Conservation (phyloP, 2,329 filamentous ascomycete genomes). For the Chrysoporthe austroafricana region DNA sequence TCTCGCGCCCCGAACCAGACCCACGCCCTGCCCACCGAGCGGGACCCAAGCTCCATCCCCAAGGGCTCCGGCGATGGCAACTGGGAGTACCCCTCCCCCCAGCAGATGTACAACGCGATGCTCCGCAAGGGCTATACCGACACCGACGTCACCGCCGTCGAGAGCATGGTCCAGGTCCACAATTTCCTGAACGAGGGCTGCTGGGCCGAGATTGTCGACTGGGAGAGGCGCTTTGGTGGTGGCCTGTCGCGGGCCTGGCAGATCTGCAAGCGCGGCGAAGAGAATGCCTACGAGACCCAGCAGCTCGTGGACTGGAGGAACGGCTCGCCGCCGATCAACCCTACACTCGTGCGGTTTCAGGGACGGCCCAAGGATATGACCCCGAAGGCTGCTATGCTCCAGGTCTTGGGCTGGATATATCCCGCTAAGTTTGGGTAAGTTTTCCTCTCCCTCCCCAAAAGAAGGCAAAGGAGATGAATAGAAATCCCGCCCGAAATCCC, state of each 20-base stretch:
- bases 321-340: conserved; percentile 53
- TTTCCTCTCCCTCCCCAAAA: background rate
- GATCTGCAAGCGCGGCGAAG: conserved; percentile 74
- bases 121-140: conserved; percentile 94
- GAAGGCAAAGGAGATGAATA: background rate
- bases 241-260: conserved; percentile 76
- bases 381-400: conserved; percentile 85
- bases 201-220: conserved; percentile 92
- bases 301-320: conserved; percentile 50
- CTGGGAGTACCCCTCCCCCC: conserved; percentile 97
- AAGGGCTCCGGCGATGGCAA: conserved; percentile 76
- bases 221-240: conserved; percentile 83
- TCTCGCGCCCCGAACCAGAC: conserved; percentile 74
- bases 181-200: conserved; percentile 98
- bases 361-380: conserved; percentile 88
- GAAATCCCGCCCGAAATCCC: too few relatives aligned
- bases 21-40: conserved; percentile 73
- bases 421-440: conserved; percentile 77
- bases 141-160: conserved; percentile 89
- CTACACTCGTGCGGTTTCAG: conserved; percentile 83
- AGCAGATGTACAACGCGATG: conserved; percentile 99
- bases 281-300: conserved; percentile 50
- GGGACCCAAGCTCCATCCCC: conserved; percentile 90
- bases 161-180: conserved; percentile 96
- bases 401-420: conserved; percentile 77